These are phyloP conservation scores for Trametes polyzona DNA, from an alignment of 1,284 basidiomycete genomes.

Conservation along the genomic window DNA sequence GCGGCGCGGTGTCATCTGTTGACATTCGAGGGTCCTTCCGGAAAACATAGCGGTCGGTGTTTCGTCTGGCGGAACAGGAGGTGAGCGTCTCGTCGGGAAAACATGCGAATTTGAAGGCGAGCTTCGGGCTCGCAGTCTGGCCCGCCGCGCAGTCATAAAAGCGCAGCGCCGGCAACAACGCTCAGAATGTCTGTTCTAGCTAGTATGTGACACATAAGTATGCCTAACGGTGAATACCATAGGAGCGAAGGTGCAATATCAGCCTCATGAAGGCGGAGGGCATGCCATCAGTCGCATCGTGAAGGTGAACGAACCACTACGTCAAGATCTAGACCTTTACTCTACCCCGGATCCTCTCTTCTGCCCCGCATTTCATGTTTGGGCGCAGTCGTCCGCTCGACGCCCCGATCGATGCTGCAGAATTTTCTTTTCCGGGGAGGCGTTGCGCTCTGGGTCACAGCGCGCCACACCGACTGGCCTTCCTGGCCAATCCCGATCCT, in stretches of 20 bases:
- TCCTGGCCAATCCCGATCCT: neutral
- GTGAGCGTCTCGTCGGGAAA: neutral
- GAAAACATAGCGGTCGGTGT: neutral
- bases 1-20: neutral
- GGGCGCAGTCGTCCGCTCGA: neutral
- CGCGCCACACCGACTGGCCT: neutral
- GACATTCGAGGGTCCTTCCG: neutral
- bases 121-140: neutral
- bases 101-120: neutral
- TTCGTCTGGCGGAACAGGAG: neutral
- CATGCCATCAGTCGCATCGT: neutral
- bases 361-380: neutral
- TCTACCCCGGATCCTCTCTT: neutral
- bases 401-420: constrained; percentile 4
- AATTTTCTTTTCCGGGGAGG: constrained; percentile 3
- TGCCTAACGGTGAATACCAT: neutral
- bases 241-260: neutral
- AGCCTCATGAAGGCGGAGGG: too few relatives aligned
- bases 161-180: too few relatives aligned
- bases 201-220: too few relatives aligned
- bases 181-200: too few relatives aligned
- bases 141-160: neutral
- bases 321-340: constrained; percentile 7
- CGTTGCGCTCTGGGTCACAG: neutral
- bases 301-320: neutral